Evolutionary conservation across 2,329 filamentous ascomycete genomes (phyloP), one percentile per base, ranked within the genome.

Genomic region (Stemphylium vesicarium): DNA sequence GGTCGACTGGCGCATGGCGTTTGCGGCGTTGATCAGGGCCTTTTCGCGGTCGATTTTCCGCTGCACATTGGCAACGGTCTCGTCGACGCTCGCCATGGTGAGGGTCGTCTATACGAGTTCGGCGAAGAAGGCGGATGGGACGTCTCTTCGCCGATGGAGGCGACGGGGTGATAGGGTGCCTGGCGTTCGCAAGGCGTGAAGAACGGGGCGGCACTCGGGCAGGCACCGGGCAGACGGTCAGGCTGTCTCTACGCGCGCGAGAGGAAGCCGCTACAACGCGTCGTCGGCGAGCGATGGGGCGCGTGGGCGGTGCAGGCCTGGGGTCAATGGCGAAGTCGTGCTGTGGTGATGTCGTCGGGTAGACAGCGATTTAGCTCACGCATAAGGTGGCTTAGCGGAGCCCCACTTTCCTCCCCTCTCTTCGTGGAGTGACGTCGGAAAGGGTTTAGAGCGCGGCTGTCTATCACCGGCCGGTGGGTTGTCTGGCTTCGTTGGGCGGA

Each of bases 41-140:
- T 93, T 94, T 80, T 99, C 95, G 76, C 94, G 88, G 83, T 97
- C 92, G 78, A 99, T 98, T 89, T 99, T 98, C 82, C 88, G 90
- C 80, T 90, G 87, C 80, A 99, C 92, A 77, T 92, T 90, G 79
- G 87, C 87, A 78, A 87, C 83, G 63, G 85, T 82, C 66, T 86
- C 82, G 72, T 88, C 84, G 75, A 85, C 80, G 73, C 80, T 81
- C 80, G 66, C 60, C 83, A 86, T 87, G 73, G 75, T 73, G 64
- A 60, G 37, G 46, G 59, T 22, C 11, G 52, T 50, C 43, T 56
- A 51, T 32, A 33, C 40, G 42, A 35, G 18, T 44, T 50, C 57
- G 62, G 63, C 62, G 63, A 65, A 63, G 64, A 66, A 64, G 53
- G 60, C 62, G 60, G 31, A 29, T 49, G 35, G 18, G 43, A 60